Base-by-base conservation (phyloP, 192 early-diverging fungal genomes). In the Coemansia sp. region DNA sequence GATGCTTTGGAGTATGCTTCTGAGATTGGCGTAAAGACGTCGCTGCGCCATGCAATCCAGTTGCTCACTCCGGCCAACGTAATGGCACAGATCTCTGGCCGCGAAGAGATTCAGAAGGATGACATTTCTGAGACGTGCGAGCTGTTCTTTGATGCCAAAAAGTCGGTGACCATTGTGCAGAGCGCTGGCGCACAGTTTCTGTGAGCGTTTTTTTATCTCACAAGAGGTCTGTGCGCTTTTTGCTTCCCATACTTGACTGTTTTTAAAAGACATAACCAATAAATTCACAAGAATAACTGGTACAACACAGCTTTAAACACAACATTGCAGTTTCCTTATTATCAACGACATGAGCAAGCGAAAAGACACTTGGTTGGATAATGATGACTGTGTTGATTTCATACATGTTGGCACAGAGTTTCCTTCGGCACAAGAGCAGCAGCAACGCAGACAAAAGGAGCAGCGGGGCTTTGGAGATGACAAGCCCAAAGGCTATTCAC, bases 1-100 rank as follows among this genome's bases (percentile, higher is more conserved):
- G 94, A 89, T 29, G 92, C 94, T 0, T 62, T 92, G 15, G 87
- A 90, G 64, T 72, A 85, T 47, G 81, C 97, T 60, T 89, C 95
- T 5, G 85, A 95, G 53, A 82, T 91, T 60, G 97, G 97, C 19
- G 83, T 93, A 21, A 88, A 90, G 64, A 90, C 93, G 2, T 96
- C 94, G 45, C 79, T 99, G 50, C 87, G 97, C 82, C 97, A 94
- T 71, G 91, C 93, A 15, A 94, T 98, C 75, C 95, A 99, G 83
- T 84, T 97, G 14, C 84, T 99, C 43, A 94, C 93, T 5, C 97
- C 95, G 2, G 89, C 94, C 43, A 93, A 83, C 62, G 84, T 99
- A 54, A 82, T 99, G 63, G 86, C 92, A 23, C 83, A 88, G 66
- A 91, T 96, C 59, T 90, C 94, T 66, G 94, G 93, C 8, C 88